A percentile compares a stretch with the other conserved stretches of the same genome.
phyloP scores from a whole-genome alignment of 2,329 filamentous ascomycete genomes.

The Mariannaea elegans region DNA sequence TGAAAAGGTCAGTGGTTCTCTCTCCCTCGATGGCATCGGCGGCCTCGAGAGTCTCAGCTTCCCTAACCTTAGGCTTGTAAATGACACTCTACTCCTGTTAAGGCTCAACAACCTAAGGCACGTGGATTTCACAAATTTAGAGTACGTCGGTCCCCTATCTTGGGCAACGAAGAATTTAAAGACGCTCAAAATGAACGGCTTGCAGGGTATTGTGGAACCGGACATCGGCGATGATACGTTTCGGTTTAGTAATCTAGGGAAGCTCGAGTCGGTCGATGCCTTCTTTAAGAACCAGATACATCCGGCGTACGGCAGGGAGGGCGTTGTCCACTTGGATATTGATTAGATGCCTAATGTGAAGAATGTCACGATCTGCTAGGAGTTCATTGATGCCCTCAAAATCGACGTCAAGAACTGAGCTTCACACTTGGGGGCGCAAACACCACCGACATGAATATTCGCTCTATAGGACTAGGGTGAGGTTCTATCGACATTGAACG shows the following conservation, averaged over 20 bases:
- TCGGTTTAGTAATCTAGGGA: not conserved
- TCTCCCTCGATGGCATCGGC: not conserved
- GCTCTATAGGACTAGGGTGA: not conserved
- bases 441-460: not conserved
- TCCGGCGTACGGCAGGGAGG: not conserved
- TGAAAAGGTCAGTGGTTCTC: not conserved
- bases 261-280: slow-evolving; percentile 1
- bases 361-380: not conserved
- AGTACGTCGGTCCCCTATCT: not conserved
- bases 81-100: not conserved
- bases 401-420: not conserved
- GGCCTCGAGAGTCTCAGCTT: not conserved
- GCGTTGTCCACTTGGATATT: not conserved
- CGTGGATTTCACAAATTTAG: not conserved
- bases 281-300: slow-evolving; percentile 2
- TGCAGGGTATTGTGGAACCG: not conserved
- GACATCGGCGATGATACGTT: not conserved
- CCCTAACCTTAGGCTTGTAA: not conserved
- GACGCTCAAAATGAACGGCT: slow-evolving; percentile 1
- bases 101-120: not conserved
- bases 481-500: not conserved
- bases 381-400: not conserved
- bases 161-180: not conserved
- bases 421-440: not conserved
- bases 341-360: not conserved